Conservation (phyloP, 176 grass and related monocot species). For the Typha latifolia region DNA sequence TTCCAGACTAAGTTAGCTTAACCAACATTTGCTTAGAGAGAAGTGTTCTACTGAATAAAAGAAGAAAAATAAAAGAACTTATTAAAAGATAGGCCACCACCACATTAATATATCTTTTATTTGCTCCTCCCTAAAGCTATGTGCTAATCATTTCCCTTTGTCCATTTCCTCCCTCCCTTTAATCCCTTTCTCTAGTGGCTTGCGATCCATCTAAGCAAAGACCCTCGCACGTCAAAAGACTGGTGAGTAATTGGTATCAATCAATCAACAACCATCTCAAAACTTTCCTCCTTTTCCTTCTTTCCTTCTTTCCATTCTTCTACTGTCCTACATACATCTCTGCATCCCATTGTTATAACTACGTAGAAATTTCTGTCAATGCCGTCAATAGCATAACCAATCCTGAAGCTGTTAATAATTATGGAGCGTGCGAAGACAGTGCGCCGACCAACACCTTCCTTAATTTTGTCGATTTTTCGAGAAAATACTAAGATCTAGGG, state of each 20-base stretch:
- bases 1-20: not conserved
- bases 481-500: too few species aligned
- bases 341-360: not conserved
- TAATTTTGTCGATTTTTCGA: too few species aligned
- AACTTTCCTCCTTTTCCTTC: not conserved
- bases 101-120: not conserved
- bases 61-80: too few species aligned
- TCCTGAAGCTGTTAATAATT: too few species aligned
- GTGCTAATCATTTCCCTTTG: conserved; percentile 5
- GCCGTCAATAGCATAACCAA: too few species aligned
- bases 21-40: not conserved
- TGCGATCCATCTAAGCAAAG: conserved; percentile 7
- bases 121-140: conserved; percentile 6
- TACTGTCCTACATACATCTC: not conserved
- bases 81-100: too few species aligned
- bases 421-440: too few species aligned
- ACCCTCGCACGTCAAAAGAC: not conserved
- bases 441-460: too few species aligned
- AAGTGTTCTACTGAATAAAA: too few species aligned
- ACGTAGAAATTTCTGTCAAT: too few species aligned
- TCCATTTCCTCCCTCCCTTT: not conserved
- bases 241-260: conserved; percentile 6
- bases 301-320: not conserved
- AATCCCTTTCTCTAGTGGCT: not conserved
- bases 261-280: not conserved